A percentile compares a stretch with the other conserved stretches of the same genome.
Conservation (phyloP, 768 basidiomycete species). For the Panellus pusillus region DNA sequence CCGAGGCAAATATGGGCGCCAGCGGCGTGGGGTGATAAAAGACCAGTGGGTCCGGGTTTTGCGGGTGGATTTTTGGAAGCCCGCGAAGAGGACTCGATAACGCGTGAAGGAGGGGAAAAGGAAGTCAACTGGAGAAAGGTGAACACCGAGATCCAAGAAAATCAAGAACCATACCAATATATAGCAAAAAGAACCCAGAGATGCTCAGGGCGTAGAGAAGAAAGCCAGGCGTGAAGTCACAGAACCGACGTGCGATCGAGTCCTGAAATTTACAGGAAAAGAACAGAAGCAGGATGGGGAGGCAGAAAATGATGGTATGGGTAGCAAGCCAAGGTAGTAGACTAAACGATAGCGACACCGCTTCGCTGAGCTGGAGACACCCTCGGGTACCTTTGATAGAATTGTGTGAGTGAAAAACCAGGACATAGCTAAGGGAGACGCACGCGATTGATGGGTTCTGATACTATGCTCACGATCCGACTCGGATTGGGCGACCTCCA, state of each 20-base stretch:
- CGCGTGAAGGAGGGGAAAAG: constrained; percentile 1
- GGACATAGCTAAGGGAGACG: no score
- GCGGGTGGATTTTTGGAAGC: neutral
- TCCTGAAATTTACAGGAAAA: neutral
- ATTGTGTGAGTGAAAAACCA: no score
- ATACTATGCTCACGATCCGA: no score
- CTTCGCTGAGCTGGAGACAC: neutral
- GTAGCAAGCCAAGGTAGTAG: constrained; percentile 3
- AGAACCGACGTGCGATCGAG: neutral
- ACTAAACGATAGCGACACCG: constrained; percentile 1
- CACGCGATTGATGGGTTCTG: no score
- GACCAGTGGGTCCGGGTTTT: constrained; percentile 1
- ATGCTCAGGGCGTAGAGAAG: no score
- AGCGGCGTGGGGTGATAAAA: constrained; percentile 1
- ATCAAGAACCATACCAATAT: neutral
- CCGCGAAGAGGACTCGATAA: neutral
- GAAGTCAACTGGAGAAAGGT: neutral
- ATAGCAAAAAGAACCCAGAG: constrained; percentile 3
- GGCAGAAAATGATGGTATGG: constrained; percentile 1
- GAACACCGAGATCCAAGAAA: no score
- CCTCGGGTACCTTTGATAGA: neutral
- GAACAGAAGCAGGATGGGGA: constrained; percentile 4
- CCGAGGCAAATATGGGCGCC: neutral
- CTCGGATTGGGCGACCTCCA: no score
- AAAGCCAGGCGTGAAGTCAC: neutral